These are phyloP conservation scores for Coemansia sp. DNA, from an alignment of 192 early-diverging fungal species.

Conservation along the genomic window DNA sequence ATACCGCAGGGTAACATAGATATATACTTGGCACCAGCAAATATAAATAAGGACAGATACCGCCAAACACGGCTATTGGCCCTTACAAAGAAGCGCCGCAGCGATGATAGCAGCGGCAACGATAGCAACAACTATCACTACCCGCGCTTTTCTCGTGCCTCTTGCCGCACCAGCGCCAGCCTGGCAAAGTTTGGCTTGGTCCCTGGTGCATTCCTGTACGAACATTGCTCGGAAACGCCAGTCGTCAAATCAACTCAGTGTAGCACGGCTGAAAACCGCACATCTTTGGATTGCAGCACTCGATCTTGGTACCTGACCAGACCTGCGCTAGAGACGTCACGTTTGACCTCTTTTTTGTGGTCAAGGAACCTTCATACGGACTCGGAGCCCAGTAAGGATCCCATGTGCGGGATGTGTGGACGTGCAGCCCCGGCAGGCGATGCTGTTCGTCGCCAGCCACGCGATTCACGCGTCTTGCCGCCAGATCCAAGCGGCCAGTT, in stretches of 20 bases:
- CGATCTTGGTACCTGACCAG: not conserved
- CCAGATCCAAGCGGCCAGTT: not conserved
- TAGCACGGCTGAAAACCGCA: not conserved
- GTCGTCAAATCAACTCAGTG: not conserved
- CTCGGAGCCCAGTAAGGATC: not conserved
- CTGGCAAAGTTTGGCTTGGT: conserved; percentile 31
- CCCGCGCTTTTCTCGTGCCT: conserved; percentile 3
- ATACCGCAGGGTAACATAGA: not conserved
- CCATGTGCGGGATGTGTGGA: not conserved
- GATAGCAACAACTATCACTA: not conserved
- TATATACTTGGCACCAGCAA: not conserved
- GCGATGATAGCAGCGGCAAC: not conserved
- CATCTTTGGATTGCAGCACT: not conserved
- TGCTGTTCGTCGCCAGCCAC: not conserved
- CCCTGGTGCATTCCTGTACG: conserved; percentile 24
- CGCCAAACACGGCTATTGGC: not conserved
- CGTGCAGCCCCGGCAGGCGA: not conserved
- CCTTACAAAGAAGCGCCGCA: conserved; percentile 1
- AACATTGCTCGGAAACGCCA: conserved; percentile 14
- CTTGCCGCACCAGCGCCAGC: conserved; percentile 6
- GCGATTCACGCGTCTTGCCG: not conserved
- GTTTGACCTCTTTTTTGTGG: not conserved
- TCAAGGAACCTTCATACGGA: not conserved
- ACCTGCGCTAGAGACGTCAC: not conserved
- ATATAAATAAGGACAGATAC: not conserved